These are phyloP conservation scores for Graphium sp. DNA, from an alignment of 2,329 filamentous ascomycete species.

Conservation along the genomic window DNA sequence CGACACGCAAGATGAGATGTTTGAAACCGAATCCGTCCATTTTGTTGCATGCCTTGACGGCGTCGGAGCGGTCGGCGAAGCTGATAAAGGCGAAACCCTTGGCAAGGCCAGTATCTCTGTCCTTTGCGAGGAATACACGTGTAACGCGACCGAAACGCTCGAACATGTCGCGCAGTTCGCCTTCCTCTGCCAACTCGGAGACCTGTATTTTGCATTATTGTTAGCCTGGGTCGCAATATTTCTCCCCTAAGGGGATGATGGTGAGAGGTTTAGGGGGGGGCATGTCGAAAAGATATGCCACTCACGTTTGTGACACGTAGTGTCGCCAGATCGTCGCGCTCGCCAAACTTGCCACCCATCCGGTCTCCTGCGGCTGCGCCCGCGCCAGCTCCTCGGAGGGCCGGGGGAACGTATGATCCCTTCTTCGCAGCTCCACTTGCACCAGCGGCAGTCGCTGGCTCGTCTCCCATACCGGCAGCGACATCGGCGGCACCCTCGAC, in stretches of 20 bases:
- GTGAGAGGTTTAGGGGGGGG: neutral
- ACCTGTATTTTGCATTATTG: slow-evolving; percentile 35
- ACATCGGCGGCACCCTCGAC: slow-evolving; percentile 38
- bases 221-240: slow-evolving; percentile 8
- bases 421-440: slow-evolving; percentile 50
- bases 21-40: slow-evolving; percentile 93
- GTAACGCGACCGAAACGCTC: slow-evolving; percentile 94
- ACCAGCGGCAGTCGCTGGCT: slow-evolving; percentile 27
- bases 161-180: slow-evolving; percentile 93
- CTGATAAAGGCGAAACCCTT: slow-evolving; percentile 99
- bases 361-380: slow-evolving; percentile 52
- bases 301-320: slow-evolving; percentile 93
- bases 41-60: slow-evolving; percentile 84
- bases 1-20: slow-evolving; percentile 72
- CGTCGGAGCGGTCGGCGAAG: slow-evolving; percentile 79
- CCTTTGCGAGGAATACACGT: slow-evolving; percentile 93
- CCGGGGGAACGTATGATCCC: slow-evolving; percentile 85
- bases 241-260: neutral
- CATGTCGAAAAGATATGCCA: slow-evolving; percentile 12
- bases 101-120: slow-evolving; percentile 85
- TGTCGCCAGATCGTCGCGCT: slow-evolving; percentile 91
- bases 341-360: slow-evolving; percentile 79
- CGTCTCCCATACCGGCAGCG: slow-evolving; percentile 36
- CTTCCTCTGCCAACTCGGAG: slow-evolving; percentile 92
- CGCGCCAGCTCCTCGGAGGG: slow-evolving; percentile 57